Evolutionary conservation across 108 stramenopile genomes (phyloP), one percentile per base, ranked within the genome.

Genomic region (Cyclostephanos invisitatus): DNA sequence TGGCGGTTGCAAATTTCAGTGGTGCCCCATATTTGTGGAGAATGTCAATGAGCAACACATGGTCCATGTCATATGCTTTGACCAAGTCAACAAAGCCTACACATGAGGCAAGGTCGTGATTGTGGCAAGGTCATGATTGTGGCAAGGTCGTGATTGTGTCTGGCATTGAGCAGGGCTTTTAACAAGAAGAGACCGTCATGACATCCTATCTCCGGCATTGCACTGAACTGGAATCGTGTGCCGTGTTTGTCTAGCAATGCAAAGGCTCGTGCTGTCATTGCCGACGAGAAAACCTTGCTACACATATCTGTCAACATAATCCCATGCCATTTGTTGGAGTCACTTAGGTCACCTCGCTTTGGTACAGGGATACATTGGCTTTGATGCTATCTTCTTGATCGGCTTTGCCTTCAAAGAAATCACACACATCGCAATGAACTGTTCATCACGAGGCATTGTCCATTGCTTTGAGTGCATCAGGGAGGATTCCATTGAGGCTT

Each of bases 11-110:
- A n/a, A 57, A 42, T 25, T 74, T 44, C 1, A 42, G 60, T 18
- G 64, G 66, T 5, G 49, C 55, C 64, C 66, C 35, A 58, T 67
- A 25, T 36, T 74, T 32, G 3, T 24, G 65, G 1, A 74, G 28
- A 14, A 74, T 36, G 5, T 56, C 7, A 3, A 47, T 44, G 1
- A 67, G 51, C 7, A 74, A 29, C 3, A 49, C 54, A 28, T 62
- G 73, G 66, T 67, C 51, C 27, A 65, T 62, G 55, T 74, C 73
- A 22, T 38, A 67, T 17, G 73, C 73, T 65, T 73, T 73, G 20
- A 73, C 72, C 5, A 73, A 27, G 27, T 64, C 72, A 1, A 56
- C 54, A 36, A 67, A 74, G 7, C 22, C 50, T 2, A 64, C 62
- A 64, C n/a, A 24, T 14, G 53, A 3, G 29, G 47, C 3, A 32